phyloP scores from a whole-genome alignment of 2,329 filamentous ascomycete species.

The Lecanicillium sp. region DNA sequence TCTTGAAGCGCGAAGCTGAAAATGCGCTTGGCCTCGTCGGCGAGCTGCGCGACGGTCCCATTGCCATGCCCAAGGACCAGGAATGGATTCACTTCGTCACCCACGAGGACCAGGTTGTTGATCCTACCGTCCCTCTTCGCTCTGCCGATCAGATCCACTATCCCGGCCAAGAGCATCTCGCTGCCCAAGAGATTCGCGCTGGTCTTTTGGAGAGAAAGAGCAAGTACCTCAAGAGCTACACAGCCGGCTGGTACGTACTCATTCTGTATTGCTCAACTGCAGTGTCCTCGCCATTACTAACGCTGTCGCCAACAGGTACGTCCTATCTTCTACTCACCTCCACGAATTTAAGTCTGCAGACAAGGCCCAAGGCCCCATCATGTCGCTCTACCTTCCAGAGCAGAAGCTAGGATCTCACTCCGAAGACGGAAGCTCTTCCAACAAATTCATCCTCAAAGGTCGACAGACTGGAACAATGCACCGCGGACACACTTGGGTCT shows the following conservation, averaged over 20 bases:
- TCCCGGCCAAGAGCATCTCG: slow-evolving; percentile 79
- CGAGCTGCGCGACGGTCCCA: slow-evolving; percentile 72
- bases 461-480: slow-evolving; percentile 91
- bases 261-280: not conserved
- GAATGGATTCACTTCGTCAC: slow-evolving; percentile 85
- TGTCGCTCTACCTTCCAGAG: slow-evolving; percentile 92
- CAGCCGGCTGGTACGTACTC: slow-evolving; percentile 72
- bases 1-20: slow-evolving; percentile 85
- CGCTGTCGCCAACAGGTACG: slow-evolving; percentile 58
- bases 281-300: slow-evolving; percentile 2
- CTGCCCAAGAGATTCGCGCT: slow-evolving; percentile 75
- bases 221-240: slow-evolving; percentile 97
- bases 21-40: slow-evolving; percentile 71
- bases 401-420: slow-evolving; percentile 95
- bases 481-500: slow-evolving; percentile 67
- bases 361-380: slow-evolving; percentile 81
- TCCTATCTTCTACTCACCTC: slow-evolving; percentile 89
- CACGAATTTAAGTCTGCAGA: slow-evolving; percentile 99
- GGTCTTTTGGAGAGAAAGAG: slow-evolving; percentile 95
- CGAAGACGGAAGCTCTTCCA: slow-evolving; percentile 70
- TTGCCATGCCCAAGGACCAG: slow-evolving; percentile 87
- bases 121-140: slow-evolving; percentile 72
- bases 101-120: slow-evolving; percentile 76
- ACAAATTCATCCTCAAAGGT: slow-evolving; percentile 97
- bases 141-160: slow-evolving; percentile 79